These are phyloP conservation scores for Myriangium duriaei DNA, from an alignment of 2,329 filamentous ascomycete species.

Conservation along the genomic window DNA sequence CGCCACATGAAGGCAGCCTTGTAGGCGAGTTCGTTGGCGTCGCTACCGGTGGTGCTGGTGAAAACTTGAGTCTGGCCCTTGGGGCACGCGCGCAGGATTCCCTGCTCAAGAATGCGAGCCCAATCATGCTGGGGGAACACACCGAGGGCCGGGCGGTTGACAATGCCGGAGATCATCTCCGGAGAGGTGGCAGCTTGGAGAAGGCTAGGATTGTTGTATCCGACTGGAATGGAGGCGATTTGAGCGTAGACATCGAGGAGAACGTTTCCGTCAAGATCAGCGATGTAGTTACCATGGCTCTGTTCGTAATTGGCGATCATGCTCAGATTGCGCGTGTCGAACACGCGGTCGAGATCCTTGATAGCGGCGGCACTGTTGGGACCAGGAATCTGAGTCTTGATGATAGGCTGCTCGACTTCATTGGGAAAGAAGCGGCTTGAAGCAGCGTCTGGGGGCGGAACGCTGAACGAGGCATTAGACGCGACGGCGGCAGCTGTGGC, in stretches of 20 bases:
- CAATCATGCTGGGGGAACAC: slow-evolving; percentile 79
- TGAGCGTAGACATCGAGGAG: slow-evolving; percentile 69
- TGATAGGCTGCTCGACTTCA: slow-evolving; percentile 40
- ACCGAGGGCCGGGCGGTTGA: slow-evolving; percentile 76
- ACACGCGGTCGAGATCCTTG: slow-evolving; percentile 58
- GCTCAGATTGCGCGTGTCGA: slow-evolving; percentile 72
- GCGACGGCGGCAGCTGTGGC: slow-evolving; percentile 2
- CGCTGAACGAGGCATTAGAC: not conserved
- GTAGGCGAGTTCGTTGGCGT: slow-evolving; percentile 85
- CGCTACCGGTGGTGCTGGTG: slow-evolving; percentile 73
- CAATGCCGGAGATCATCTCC: slow-evolving; percentile 63
- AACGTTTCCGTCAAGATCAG: slow-evolving; percentile 56
- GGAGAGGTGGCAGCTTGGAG: slow-evolving; percentile 54
- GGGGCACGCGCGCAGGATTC: slow-evolving; percentile 67
- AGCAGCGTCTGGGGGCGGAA: not conserved
- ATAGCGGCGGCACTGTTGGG: slow-evolving; percentile 56
- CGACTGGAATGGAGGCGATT: slow-evolving; percentile 79
- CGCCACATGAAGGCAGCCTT: slow-evolving; percentile 90
- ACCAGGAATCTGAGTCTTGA: slow-evolving; percentile 54
- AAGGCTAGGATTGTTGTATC: slow-evolving; percentile 75
- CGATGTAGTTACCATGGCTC: slow-evolving; percentile 65
- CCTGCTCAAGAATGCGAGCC: slow-evolving; percentile 61
- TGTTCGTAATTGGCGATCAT: slow-evolving; percentile 61
- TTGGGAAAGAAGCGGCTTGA: slow-evolving; percentile 37
- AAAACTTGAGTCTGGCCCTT: slow-evolving; percentile 76